Evolutionary conservation across 2,329 filamentous ascomycete genomes (phyloP).

Genomic region (Epichloe elymi): DNA sequence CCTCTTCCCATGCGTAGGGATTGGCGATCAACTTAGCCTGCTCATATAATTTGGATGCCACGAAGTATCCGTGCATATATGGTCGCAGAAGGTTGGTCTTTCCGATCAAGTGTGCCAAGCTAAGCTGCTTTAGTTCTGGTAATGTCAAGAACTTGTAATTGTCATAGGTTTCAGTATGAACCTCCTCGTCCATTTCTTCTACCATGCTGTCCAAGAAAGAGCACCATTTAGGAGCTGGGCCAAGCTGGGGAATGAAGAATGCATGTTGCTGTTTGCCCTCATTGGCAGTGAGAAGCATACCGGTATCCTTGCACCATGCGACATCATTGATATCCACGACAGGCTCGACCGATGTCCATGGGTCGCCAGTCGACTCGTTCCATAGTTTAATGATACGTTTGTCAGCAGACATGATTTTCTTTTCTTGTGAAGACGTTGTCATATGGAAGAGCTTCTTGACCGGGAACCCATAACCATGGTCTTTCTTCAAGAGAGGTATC

Average conservation of each 20-base stretch:
- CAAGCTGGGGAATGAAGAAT: conserved; percentile 89
- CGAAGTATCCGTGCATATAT: conserved; percentile 99
- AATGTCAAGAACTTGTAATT: conserved; percentile 97
- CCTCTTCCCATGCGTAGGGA: conserved; percentile 86
- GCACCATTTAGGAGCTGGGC: conserved; percentile 90
- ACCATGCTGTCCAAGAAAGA: conserved; percentile 94
- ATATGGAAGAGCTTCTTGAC: conserved; percentile 72
- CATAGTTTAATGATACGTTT: conserved; percentile 96
- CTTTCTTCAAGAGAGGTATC: conserved; percentile 73
- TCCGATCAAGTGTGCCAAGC: conserved; percentile 77
- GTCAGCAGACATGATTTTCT: conserved; percentile 84
- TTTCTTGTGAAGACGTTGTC: conserved; percentile 60
- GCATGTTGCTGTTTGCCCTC: conserved; percentile 91
- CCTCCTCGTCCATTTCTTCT: conserved; percentile 91
- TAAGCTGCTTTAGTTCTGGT: conserved; percentile 73
- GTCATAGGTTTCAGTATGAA: conserved; percentile 75
- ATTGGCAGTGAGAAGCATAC: conserved; percentile 94
- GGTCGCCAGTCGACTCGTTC: conserved; percentile 68
- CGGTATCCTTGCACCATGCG: conserved; percentile 80
- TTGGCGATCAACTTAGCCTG: conserved; percentile 88
- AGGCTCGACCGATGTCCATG: conserved; percentile 94
- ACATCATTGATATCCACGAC: conserved; percentile 91
- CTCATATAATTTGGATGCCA: conserved; percentile 88
- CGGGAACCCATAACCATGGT: conserved; percentile 89
- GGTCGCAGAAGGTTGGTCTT: conserved; percentile 81